phyloP scores from a whole-genome alignment of 176 grass and related monocot species.

The Oryza meyeriana region DNA sequence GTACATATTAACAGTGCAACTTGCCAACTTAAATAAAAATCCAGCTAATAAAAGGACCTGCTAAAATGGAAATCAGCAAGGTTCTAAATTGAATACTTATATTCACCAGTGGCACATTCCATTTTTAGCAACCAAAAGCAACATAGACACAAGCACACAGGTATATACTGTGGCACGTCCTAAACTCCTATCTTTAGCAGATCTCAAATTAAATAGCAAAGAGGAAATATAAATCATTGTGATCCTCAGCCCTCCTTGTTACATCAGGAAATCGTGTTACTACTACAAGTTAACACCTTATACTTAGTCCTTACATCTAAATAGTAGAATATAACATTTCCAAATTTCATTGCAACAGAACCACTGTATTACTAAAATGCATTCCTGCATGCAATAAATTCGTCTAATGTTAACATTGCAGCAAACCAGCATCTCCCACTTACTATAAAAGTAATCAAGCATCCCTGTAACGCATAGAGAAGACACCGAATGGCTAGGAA shows the following conservation, averaged over 20 bases:
- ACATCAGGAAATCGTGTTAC: background rate
- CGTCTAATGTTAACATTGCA: slow-evolving; percentile 9
- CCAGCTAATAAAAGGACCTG: background rate
- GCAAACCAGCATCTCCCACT: background rate
- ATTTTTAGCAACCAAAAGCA: background rate
- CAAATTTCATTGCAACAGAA: background rate
- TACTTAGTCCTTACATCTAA: background rate
- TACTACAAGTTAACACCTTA: background rate
- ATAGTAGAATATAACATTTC: background rate
- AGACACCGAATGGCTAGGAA: background rate
- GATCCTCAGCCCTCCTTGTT: background rate
- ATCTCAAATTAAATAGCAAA: background rate
- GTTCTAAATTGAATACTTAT: background rate
- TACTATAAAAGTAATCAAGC: background rate
- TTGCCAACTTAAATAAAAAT: background rate
- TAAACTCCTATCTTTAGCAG: background rate
- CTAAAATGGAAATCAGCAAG: background rate
- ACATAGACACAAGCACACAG: background rate
- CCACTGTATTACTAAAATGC: background rate
- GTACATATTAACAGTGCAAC: background rate
- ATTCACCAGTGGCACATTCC: background rate
- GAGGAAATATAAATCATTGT: background rate
- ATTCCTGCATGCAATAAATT: background rate
- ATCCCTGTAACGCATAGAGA: background rate
- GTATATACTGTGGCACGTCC: background rate